phyloP scores from a whole-genome alignment of 805 yeast species.

The Metschnikowia borealis region DNA sequence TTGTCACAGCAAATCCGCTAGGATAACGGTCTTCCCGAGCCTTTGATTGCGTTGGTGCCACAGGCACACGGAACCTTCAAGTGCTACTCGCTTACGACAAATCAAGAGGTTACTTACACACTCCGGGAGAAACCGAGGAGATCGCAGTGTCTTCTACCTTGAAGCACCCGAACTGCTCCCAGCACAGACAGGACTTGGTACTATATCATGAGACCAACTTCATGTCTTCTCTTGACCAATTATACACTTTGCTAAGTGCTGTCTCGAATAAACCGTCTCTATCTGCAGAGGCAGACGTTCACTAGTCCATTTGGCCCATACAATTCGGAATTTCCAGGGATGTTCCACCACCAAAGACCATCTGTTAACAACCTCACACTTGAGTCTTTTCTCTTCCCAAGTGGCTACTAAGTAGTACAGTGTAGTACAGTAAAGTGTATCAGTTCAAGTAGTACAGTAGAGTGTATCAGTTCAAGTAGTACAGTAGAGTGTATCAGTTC shows the following conservation, averaged over 20 bases:
- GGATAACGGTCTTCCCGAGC: background rate
- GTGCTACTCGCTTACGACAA: constrained; percentile 6
- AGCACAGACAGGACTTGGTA: constrained; percentile 9
- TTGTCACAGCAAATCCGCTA: constrained; percentile 12
- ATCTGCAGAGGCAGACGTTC: constrained; percentile 9
- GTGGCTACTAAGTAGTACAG: constrained; percentile 20
- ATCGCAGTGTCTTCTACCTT: constrained; percentile 31
- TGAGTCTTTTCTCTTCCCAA: constrained; percentile 31
- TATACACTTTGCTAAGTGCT: constrained; percentile 20
- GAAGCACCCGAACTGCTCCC: constrained; percentile 25
- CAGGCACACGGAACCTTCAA: constrained; percentile 2
- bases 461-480: too few species aligned
- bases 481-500: too few species aligned
- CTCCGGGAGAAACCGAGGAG: constrained; percentile 29
- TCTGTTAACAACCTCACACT: constrained; percentile 23
- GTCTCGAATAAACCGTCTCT: constrained; percentile 16
- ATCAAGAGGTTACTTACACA: constrained; percentile 11
- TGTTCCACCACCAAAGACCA: constrained; percentile 5
- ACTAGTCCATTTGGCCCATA: constrained; percentile 28
- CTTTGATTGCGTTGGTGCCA: constrained; percentile 10
- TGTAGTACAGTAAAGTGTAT: too few species aligned
- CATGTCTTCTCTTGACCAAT: constrained; percentile 18
- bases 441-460: too few species aligned
- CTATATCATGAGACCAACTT: constrained; percentile 12
- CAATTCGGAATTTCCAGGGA: constrained; percentile 16